These are phyloP conservation scores for Podaxis carcinomalis DNA, from an alignment of 768 basidiomycete genomes.

Conservation along the genomic window DNA sequence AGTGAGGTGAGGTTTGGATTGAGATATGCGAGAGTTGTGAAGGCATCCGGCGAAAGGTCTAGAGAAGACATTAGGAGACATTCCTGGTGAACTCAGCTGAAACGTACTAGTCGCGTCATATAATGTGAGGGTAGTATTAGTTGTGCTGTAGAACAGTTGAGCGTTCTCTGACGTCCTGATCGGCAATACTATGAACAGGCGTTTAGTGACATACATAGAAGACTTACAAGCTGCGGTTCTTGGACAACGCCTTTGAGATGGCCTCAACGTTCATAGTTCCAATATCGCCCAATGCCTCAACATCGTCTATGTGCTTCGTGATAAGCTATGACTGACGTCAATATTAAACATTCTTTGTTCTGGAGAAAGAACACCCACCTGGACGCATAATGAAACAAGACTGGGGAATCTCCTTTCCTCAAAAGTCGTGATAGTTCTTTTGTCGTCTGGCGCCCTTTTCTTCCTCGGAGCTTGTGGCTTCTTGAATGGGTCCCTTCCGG, in stretches of 20 bases:
- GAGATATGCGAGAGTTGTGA: constrained; percentile 67
- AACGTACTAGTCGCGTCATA: constrained; percentile 90
- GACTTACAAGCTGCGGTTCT: constrained; percentile 79
- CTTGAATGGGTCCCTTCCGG: constrained; percentile 84
- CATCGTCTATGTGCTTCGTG: constrained; percentile 81
- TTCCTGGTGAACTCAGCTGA: neutral
- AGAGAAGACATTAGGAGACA: neutral
- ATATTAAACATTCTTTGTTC: neutral
- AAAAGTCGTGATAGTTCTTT: constrained; percentile 61
- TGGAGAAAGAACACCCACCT: constrained; percentile 38
- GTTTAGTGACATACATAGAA: constrained; percentile 4
- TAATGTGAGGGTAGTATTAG: constrained; percentile 63
- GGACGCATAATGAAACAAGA: constrained; percentile 77
- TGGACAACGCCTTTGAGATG: constrained; percentile 78
- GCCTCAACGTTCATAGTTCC: constrained; percentile 80
- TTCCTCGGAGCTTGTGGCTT: constrained; percentile 60
- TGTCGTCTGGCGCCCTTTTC: constrained; percentile 61
- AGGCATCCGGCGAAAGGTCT: constrained; percentile 70
- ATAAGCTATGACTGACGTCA: constrained; percentile 51
- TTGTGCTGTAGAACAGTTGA: constrained; percentile 75
- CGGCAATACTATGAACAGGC: neutral
- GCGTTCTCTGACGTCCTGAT: constrained; percentile 74
- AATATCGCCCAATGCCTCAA: constrained; percentile 86
- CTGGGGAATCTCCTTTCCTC: constrained; percentile 68
- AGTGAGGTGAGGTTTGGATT: constrained; percentile 82